Percentiles rank a stretch among this genome's conserved stretches.
These are phyloP conservation scores for Podaxis pistillaris DNA, from an alignment of 768 basidiomycete species.

Conservation along the genomic window DNA sequence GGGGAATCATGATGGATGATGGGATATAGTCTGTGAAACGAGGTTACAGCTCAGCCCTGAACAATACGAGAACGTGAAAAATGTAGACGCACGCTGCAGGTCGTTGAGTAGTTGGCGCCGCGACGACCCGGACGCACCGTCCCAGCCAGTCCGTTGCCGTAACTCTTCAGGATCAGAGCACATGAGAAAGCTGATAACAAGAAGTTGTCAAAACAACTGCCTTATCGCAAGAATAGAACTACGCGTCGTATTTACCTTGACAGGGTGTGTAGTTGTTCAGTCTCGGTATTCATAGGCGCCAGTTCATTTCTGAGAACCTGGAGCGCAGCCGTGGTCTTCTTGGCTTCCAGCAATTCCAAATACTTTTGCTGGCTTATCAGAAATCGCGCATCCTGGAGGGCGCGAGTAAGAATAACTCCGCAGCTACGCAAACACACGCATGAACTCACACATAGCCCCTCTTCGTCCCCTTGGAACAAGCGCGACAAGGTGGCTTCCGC, in stretches of 20 bases:
- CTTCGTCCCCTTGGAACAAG: constrained; percentile 67
- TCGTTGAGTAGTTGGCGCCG: constrained; percentile 71
- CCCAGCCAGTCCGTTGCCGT: constrained; percentile 80
- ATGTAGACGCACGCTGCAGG: constrained; percentile 67
- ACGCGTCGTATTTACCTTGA: constrained; percentile 60
- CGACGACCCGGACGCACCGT: constrained; percentile 81
- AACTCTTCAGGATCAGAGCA: constrained; percentile 84
- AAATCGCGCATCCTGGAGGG: constrained; percentile 72
- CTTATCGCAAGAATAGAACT: constrained; percentile 13
- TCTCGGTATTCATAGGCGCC: constrained; percentile 75
- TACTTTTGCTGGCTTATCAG: constrained; percentile 95
- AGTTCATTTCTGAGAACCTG: constrained; percentile 86
- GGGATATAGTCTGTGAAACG: constrained; percentile 74
- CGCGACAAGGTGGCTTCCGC: constrained; percentile 69
- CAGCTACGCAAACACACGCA: neutral
- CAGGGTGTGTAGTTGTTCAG: constrained; percentile 80
- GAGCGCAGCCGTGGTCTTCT: constrained; percentile 77
- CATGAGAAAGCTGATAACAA: constrained; percentile 76
- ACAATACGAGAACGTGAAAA: neutral
- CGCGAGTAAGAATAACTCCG: constrained; percentile 16
- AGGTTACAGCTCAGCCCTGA: constrained; percentile 10
- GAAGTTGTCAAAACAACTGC: constrained; percentile 19
- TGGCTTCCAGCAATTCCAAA: constrained; percentile 83
- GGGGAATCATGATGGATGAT: constrained; percentile 89
- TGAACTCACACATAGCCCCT: constrained; percentile 63